Conservation (phyloP, 345 rosid species). For the Salix udensis region DNA sequence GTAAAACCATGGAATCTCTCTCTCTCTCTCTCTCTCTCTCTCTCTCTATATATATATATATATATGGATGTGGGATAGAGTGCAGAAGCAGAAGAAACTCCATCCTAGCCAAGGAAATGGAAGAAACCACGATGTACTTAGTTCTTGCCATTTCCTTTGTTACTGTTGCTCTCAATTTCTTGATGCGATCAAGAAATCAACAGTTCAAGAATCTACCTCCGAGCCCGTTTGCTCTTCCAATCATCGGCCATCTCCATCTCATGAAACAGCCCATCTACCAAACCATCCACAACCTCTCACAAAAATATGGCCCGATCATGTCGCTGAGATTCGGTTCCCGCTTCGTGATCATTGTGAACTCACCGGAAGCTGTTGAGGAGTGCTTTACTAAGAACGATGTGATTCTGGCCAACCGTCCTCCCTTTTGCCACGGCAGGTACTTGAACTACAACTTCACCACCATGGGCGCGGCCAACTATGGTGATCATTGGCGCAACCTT, state of each 20-base stretch:
- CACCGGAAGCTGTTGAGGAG: slow-evolving; percentile 36
- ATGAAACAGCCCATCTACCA: slow-evolving; percentile 41
- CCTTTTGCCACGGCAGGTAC: slow-evolving; percentile 25
- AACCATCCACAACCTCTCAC: background rate
- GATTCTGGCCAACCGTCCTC: slow-evolving; percentile 44
- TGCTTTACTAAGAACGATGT: slow-evolving; percentile 52
- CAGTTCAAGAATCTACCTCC: slow-evolving; percentile 39
- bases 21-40: too few species aligned
- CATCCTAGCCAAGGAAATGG: slow-evolving; percentile 6
- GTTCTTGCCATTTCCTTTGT: slow-evolving; percentile 10
- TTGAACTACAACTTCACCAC: slow-evolving; percentile 39
- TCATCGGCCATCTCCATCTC: slow-evolving; percentile 59
- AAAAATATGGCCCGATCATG: slow-evolving; percentile 39
- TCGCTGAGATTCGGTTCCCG: slow-evolving; percentile 41
- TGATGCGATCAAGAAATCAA: background rate
- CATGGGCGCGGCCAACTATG: slow-evolving; percentile 37
- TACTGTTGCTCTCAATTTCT: slow-evolving; percentile 14
- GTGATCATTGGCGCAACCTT: slow-evolving; percentile 69
- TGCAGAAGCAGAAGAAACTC: background rate
- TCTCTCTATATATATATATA: background rate
- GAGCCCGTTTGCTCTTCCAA: slow-evolving; percentile 40
- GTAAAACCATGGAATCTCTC: too few species aligned
- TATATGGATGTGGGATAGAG: background rate
- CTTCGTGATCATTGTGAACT: slow-evolving; percentile 30
- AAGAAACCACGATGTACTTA: background rate